Evolutionary conservation across 1,139 yeast species (phyloP).

Genomic region (Scheffersomyces insectosa): DNA sequence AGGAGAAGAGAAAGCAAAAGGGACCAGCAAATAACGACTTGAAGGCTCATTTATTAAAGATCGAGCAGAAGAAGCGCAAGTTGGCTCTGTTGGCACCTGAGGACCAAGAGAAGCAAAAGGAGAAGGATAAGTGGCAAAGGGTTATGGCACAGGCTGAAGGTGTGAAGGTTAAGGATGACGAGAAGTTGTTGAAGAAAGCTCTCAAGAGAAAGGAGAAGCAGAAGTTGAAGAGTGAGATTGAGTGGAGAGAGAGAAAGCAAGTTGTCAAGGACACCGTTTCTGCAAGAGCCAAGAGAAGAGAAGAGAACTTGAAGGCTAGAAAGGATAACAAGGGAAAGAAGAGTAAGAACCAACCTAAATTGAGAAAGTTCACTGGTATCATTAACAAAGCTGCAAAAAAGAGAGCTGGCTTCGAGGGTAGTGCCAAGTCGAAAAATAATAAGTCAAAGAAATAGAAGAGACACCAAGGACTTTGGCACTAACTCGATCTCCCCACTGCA

Average conservation of each 20-base stretch:
- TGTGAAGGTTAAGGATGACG: constrained; percentile 84
- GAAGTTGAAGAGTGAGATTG: constrained; percentile 78
- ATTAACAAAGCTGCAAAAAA: constrained; percentile 46
- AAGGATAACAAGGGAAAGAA: constrained; percentile 77
- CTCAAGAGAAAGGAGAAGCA: constrained; percentile 77
- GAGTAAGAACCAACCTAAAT: constrained; percentile 65
- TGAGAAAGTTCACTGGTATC: constrained; percentile 65
- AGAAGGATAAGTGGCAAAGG: constrained; percentile 82
- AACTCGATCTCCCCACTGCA: too few species aligned
- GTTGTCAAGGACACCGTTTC: constrained; percentile 73
- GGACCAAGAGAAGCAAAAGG: constrained; percentile 58
- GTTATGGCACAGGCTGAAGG: constrained; percentile 91
- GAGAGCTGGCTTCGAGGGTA: constrained; percentile 62
- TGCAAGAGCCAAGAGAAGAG: constrained; percentile 80
- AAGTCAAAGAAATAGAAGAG: constrained; percentile 1
- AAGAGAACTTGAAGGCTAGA: constrained; percentile 81
- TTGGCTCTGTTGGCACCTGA: constrained; percentile 62
- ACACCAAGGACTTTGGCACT: not conserved
- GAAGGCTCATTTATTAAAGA: constrained; percentile 74
- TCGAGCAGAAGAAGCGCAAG: constrained; percentile 73
- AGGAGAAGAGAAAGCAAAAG: constrained; percentile 57
- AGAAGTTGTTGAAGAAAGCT: constrained; percentile 80
- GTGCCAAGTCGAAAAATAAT: constrained; percentile 37
- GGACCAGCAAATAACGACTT: constrained; percentile 88
- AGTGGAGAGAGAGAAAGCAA: constrained; percentile 86